phyloP scores from a whole-genome alignment of 1,284 basidiomycete species.

The Microbotryum saponariae region DNA sequence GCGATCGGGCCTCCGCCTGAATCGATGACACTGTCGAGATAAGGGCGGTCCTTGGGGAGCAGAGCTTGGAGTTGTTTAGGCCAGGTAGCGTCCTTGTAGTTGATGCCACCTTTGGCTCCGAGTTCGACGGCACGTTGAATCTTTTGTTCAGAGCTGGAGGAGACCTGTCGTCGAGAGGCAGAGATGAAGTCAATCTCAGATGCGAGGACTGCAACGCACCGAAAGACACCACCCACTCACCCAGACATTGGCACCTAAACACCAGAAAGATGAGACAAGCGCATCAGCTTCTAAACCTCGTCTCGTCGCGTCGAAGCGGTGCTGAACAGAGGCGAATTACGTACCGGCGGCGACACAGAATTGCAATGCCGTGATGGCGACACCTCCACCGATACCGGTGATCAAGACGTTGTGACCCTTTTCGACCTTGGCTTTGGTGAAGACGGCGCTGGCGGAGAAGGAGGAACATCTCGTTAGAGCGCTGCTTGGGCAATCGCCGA shows the following conservation, averaged over 20 bases:
- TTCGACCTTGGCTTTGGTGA: slow-evolving; percentile 59
- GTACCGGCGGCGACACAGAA: slow-evolving; percentile 56
- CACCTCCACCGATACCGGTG: slow-evolving; percentile 62
- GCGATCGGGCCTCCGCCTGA: slow-evolving; percentile 71
- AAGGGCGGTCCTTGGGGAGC: slow-evolving; percentile 46
- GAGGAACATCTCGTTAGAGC: neutral
- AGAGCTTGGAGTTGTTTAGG: slow-evolving; percentile 50
- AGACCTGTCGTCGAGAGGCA: slow-evolving; percentile 37
- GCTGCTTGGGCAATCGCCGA: neutral
- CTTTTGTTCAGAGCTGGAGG: slow-evolving; percentile 63
- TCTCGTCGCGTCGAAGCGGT: neutral
- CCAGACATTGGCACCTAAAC: slow-evolving; percentile 62
- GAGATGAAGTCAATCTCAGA: neutral
- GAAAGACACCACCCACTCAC: slow-evolving; percentile 42
- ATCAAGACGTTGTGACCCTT: slow-evolving; percentile 67
- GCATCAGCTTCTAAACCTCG: neutral
- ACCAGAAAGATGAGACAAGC: neutral
- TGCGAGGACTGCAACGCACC: neutral
- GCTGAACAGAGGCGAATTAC: neutral
- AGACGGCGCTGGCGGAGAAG: slow-evolving; percentile 51
- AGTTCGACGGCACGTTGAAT: slow-evolving; percentile 56
- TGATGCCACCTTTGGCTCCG: slow-evolving; percentile 70
- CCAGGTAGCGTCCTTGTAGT: slow-evolving; percentile 65
- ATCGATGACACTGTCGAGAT: slow-evolving; percentile 68
- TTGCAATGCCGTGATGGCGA: slow-evolving; percentile 68